phyloP scores from a whole-genome alignment of 1,284 basidiomycete genomes.

The Irpex lacteus region DNA sequence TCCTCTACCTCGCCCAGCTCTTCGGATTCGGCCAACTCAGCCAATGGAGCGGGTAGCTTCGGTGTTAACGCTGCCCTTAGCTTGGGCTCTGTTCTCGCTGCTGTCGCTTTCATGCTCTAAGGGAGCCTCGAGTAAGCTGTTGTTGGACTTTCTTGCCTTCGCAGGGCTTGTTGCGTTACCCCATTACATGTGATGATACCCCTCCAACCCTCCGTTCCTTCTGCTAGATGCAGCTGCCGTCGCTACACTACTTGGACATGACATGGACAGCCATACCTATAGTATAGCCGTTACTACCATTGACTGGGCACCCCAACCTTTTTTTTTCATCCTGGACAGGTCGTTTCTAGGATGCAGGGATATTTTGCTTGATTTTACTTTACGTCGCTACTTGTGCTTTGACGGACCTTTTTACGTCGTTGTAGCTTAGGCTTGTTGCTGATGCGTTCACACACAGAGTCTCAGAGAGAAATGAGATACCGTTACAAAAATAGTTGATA shows the following conservation, averaged over 20 bases:
- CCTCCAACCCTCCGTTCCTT: not conserved
- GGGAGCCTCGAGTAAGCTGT: not conserved
- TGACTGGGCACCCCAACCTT: not conserved
- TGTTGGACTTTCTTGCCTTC: not conserved
- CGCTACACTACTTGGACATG: not conserved
- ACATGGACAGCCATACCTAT: not conserved
- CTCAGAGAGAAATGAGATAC: not conserved
- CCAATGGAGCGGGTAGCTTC: slow-evolving; percentile 9
- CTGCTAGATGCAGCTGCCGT: not conserved
- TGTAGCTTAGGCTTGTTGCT: not conserved
- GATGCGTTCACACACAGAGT: not conserved
- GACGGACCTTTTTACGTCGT: not conserved
- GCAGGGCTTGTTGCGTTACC: not conserved
- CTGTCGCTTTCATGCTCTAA: slow-evolving; percentile 16
- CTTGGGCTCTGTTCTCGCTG: slow-evolving; percentile 17
- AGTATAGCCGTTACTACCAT: not conserved
- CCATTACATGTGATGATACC: not conserved
- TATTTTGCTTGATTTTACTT: not conserved
- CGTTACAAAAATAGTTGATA: not conserved
- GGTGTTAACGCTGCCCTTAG: slow-evolving; percentile 17
- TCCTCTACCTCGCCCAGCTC: not conserved
- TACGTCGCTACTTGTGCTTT: not conserved
- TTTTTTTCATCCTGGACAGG: not conserved
- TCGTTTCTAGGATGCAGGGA: slow-evolving; percentile 1
- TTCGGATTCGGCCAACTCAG: slow-evolving; percentile 1